Evolutionary conservation across 108 stramenopile genomes (phyloP).

Genomic region (Nitzschia sp.): DNA sequence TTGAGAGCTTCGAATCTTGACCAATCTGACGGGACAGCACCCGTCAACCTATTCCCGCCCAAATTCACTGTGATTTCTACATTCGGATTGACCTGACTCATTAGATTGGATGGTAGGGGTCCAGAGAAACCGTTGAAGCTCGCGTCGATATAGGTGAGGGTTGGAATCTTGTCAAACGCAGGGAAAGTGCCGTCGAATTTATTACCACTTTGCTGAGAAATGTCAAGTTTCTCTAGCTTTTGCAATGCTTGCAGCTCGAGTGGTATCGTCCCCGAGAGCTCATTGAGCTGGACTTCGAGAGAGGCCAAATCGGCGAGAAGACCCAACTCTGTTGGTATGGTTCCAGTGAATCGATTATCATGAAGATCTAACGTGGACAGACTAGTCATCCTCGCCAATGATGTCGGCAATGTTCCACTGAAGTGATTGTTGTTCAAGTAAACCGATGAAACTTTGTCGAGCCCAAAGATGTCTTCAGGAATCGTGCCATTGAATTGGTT

Average conservation of each 20-base stretch:
- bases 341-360: slow-evolving; percentile 45
- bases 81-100: slow-evolving; percentile 5
- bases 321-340: slow-evolving; percentile 52
- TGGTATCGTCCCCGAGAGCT: slow-evolving; percentile 59
- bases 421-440: slow-evolving; percentile 57
- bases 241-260: slow-evolving; percentile 43
- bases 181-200: slow-evolving; percentile 19
- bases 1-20: slow-evolving; percentile 34
- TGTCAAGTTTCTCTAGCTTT: slow-evolving; percentile 12
- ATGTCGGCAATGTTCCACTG: slow-evolving; percentile 46
- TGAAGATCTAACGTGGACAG: slow-evolving; percentile 35
- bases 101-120: slow-evolving; percentile 20
- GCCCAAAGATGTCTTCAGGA: slow-evolving; percentile 53
- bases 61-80: slow-evolving; percentile 21
- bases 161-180: slow-evolving; percentile 13
- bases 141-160: slow-evolving; percentile 1
- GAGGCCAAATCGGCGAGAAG: slow-evolving; percentile 38
- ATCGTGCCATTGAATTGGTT: slow-evolving; percentile 63
- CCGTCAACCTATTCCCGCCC: slow-evolving; percentile 14
- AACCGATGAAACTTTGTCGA: slow-evolving; percentile 40
- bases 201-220: slow-evolving; percentile 10
- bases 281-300: slow-evolving; percentile 55
- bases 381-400: slow-evolving; percentile 34
- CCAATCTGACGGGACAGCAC: slow-evolving; percentile 18
- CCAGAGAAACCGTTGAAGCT: slow-evolving; percentile 34